A percentile compares a stretch with the other conserved stretches of the same genome.
phyloP scores from a whole-genome alignment of 1,284 basidiomycete species.

The Ganoderma sinense region DNA sequence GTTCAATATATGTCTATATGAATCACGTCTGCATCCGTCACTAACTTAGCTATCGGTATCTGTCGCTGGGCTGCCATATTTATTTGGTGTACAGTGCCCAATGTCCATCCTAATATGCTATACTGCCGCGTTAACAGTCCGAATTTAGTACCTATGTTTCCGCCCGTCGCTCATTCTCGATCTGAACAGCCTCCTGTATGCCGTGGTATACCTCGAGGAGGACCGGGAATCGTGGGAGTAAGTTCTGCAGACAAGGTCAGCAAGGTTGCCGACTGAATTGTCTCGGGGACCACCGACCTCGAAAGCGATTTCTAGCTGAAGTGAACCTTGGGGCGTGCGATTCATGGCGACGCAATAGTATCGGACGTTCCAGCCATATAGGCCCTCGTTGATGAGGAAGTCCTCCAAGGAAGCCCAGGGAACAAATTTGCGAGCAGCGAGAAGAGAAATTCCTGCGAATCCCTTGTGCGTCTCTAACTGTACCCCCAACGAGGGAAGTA shows the following conservation, averaged over 20 bases:
- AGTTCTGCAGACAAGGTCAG: constrained; percentile 50
- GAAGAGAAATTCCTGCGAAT: constrained; percentile 52
- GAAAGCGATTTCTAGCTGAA: constrained; percentile 57
- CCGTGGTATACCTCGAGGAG: constrained; percentile 65
- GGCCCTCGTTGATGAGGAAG: constrained; percentile 76
- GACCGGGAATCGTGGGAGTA: constrained; percentile 68
- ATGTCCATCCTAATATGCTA: constrained; percentile 1
- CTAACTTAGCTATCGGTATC: neutral
- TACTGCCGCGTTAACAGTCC: neutral
- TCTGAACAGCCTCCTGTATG: constrained; percentile 49
- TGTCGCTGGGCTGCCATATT: constrained; percentile 7
- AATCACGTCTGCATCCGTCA: neutral
- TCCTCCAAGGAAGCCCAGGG: constrained; percentile 61
- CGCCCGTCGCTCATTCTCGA: constrained; percentile 3
- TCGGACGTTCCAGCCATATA: constrained; percentile 72
- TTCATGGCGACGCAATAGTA: constrained; percentile 69
- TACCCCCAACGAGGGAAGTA: constrained; percentile 70
- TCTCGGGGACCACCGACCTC: constrained; percentile 47
- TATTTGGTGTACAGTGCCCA: neutral
- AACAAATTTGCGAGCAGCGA: constrained; percentile 64
- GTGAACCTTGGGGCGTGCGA: constrained; percentile 37
- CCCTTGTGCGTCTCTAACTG: constrained; percentile 76
- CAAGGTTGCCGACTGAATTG: neutral
- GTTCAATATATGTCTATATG: neutral
- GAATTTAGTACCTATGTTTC: neutral